Evolutionary conservation across 495 filamentous ascomycete species (phyloP), one percentile per base, ranked within the genome.

Genomic region (Penicillium silybi): DNA sequence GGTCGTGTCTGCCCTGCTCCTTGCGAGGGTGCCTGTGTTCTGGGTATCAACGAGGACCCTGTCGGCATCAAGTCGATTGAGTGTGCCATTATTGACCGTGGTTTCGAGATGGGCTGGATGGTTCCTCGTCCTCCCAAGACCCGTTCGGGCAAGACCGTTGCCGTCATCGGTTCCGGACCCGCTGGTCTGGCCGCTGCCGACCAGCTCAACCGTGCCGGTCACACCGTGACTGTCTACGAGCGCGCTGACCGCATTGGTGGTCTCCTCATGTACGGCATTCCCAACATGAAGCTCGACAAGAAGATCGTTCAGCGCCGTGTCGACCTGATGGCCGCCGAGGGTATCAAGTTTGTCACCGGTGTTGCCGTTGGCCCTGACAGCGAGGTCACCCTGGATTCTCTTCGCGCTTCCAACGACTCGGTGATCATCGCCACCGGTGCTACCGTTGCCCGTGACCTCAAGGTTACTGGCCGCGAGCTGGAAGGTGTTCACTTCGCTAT

Each of bases 251-350:
- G 93, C 53, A 75, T 87, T 52, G 93, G 93, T 70, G 93, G 93
- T 63, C 77, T 99, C 53, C 85, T 99, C 61, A 99, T 99, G 93
- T 86, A 99, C 66, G 93, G 93, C 58, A 99, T 99, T 54, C 93
- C 93, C 42, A 99, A 99, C 80, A 99, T 99, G 93, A 99, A 99
- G 79, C 85, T 99, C 25, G 93, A 99, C 80, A 99, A 99, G 81
- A 90, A 89, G 65, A 81, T 99, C 50, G 93, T 99, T 44, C 90
- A 97, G 79, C 88, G 93, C 44, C 88, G 93, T 63, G 90, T 93
- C 18, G 87, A 99, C 71, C 87, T 99, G 71, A 96, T 99, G 91
- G 88, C 87, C 46, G 84, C 84, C 10, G 93, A 99, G 71, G 95
- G 93, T 29, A 71, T 97, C 65, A 77, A 83, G 47, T 97, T 95